These are phyloP conservation scores for Arabis hirsuta DNA, from an alignment of 345 rosid genomes.

Conservation along the genomic window DNA sequence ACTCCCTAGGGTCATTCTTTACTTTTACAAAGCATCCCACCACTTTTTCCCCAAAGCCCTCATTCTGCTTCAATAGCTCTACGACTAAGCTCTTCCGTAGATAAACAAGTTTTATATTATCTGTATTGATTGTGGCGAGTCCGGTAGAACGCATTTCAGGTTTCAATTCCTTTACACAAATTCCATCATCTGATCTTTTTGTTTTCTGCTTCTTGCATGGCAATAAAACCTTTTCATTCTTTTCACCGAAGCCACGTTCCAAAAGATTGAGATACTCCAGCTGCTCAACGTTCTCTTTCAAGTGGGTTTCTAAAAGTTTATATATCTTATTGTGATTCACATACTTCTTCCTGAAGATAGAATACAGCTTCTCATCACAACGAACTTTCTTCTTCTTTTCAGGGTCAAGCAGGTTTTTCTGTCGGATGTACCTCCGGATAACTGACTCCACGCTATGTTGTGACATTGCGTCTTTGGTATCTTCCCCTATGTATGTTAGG, in stretches of 20 bases:
- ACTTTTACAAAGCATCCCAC: constrained; percentile 67
- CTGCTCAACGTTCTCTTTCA: constrained; percentile 45
- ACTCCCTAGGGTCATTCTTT: constrained; percentile 46
- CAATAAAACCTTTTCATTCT: constrained; percentile 14
- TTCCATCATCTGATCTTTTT: constrained; percentile 5
- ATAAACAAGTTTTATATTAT: constrained; percentile 61
- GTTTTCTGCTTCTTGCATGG: constrained; percentile 46
- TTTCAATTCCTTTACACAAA: constrained; percentile 32
- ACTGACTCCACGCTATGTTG: constrained; percentile 45
- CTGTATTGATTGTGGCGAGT: constrained; percentile 51
- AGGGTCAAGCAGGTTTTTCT: constrained; percentile 41
- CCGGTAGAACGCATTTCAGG: constrained; percentile 40
- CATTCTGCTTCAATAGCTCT: constrained; percentile 46
- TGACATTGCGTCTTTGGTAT: constrained; percentile 46
- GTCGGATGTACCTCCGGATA: constrained; percentile 44
- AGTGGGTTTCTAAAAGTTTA: constrained; percentile 47
- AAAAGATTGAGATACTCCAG: constrained; percentile 33
- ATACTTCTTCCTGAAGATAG: constrained; percentile 51
- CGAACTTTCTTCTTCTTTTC: constrained; percentile 45
- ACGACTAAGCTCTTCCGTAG: constrained; percentile 55
- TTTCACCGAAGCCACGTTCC: constrained; percentile 30
- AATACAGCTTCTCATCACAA: constrained; percentile 53
- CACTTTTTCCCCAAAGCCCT: constrained; percentile 48
- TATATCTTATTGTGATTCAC: constrained; percentile 40
- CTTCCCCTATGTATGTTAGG: constrained; percentile 54